phyloP scores from a whole-genome alignment of 179 eudicot species.

The Silene noctiflora region DNA sequence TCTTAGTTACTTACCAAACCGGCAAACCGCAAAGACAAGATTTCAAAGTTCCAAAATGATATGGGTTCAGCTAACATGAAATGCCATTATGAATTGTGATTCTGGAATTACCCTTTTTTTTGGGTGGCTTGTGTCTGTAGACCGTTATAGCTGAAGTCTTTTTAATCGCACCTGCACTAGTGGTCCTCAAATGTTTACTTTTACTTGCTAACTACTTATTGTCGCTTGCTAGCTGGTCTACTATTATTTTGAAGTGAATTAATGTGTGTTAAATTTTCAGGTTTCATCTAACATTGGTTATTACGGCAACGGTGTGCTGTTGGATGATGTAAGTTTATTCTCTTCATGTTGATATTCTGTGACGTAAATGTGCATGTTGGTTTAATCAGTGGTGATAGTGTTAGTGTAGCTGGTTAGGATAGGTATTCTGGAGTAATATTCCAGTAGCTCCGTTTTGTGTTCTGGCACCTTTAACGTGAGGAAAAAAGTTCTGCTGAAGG shows the following conservation, averaged over 20 bases:
- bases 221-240: background rate
- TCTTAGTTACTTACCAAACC: background rate
- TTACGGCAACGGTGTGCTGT: slow-evolving; percentile 91
- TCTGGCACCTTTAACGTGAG: background rate
- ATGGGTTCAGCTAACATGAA: background rate
- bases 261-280: slow-evolving; percentile 37
- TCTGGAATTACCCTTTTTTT: background rate
- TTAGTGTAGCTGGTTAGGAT: background rate
- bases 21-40: background rate
- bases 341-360: background rate
- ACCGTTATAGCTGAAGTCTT: background rate
- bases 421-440: background rate
- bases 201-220: background rate
- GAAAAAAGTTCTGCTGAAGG: background rate
- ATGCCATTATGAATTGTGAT: background rate
- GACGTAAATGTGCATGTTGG: background rate
- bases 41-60: background rate
- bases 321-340: slow-evolving; percentile 88
- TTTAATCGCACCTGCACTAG: background rate
- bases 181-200: too few relatives aligned
- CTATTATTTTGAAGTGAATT: slow-evolving; percentile 2
- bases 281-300: slow-evolving; percentile 71
- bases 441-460: background rate
- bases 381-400: too few relatives aligned
- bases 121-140: background rate